Conservation (phyloP, 2,329 filamentous ascomycete genomes). For the Hyphodiscus sp. region DNA sequence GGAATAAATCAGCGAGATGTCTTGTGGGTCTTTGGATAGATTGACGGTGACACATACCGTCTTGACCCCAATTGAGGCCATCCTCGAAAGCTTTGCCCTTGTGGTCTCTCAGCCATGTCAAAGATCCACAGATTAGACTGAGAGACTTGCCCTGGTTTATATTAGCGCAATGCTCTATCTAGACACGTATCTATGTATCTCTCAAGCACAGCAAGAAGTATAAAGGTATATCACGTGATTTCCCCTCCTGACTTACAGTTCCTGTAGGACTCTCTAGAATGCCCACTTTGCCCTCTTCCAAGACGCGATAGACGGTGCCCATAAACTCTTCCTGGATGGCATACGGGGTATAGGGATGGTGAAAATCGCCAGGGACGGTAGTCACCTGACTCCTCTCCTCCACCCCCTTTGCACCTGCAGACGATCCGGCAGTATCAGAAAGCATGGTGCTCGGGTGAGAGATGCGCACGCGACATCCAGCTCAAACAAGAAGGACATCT, state of each 20-base stretch:
- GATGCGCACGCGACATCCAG: not conserved
- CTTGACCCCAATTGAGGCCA: conserved; percentile 19
- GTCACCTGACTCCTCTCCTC: not conserved
- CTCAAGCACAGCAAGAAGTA: not conserved
- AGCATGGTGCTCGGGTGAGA: not conserved
- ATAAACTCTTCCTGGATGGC: conserved; percentile 66
- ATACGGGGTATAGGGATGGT: conserved; percentile 67
- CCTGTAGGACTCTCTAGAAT: conserved; percentile 71
- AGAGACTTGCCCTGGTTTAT: conserved; percentile 56
- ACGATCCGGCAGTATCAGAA: not conserved
- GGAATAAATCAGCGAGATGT: not conserved
- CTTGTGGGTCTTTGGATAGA: not conserved
- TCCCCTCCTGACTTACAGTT: conserved; percentile 31
- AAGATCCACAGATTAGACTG: conserved; percentile 63
- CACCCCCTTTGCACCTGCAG: not conserved
- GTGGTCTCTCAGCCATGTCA: conserved; percentile 66
- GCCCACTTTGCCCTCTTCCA: conserved; percentile 60
- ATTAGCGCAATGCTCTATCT: conserved; percentile 9
- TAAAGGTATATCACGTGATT: conserved; percentile 4
- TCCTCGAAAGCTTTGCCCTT: conserved; percentile 40
- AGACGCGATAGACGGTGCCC: conserved; percentile 59
- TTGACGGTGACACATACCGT: conserved; percentile 9
- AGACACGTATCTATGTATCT: not conserved
- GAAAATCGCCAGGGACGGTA: conserved; percentile 41
- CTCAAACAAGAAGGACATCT: not conserved